phyloP scores from a whole-genome alignment of 2,329 filamentous ascomycete genomes.

The Diplocarpon mali region DNA sequence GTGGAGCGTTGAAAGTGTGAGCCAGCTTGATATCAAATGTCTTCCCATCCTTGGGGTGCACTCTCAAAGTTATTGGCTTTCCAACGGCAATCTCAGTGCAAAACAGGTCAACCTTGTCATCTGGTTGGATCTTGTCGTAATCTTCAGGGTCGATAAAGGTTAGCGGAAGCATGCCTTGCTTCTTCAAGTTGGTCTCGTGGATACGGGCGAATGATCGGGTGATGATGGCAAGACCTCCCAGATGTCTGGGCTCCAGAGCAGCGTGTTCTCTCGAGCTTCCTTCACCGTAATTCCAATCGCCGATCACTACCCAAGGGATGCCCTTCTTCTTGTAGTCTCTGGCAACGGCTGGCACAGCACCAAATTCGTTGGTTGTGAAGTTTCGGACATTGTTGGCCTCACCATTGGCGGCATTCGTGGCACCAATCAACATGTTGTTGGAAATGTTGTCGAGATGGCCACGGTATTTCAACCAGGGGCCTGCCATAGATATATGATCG shows the following conservation, averaged over 20 bases:
- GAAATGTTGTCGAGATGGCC: slow-evolving; percentile 99
- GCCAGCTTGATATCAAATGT: slow-evolving; percentile 72
- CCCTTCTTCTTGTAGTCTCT: slow-evolving; percentile 98
- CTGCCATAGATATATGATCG: slow-evolving; percentile 95
- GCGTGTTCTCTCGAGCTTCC: slow-evolving; percentile 96
- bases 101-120: slow-evolving; percentile 82
- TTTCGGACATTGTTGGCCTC: slow-evolving; percentile 98
- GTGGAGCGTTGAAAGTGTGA: slow-evolving; percentile 96
- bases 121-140: slow-evolving; percentile 92
- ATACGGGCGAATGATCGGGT: slow-evolving; percentile 95
- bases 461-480: slow-evolving; percentile 97
- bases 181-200: slow-evolving; percentile 99
- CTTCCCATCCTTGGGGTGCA: slow-evolving; percentile 82
- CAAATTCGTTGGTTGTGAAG: slow-evolving; percentile 70
- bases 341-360: slow-evolving; percentile 83
- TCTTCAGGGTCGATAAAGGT: slow-evolving; percentile 91
- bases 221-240: slow-evolving; percentile 95
- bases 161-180: slow-evolving; percentile 99
- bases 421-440: slow-evolving; percentile 99
- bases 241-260: slow-evolving; percentile 91
- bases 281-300: slow-evolving; percentile 99
- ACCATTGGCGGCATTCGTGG: slow-evolving; percentile 88
- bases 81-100: slow-evolving; percentile 85
- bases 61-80: slow-evolving; percentile 82
- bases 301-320: slow-evolving; percentile 92